phyloP scores from a whole-genome alignment of 768 basidiomycete genomes.

The Crucibulum laeve region DNA sequence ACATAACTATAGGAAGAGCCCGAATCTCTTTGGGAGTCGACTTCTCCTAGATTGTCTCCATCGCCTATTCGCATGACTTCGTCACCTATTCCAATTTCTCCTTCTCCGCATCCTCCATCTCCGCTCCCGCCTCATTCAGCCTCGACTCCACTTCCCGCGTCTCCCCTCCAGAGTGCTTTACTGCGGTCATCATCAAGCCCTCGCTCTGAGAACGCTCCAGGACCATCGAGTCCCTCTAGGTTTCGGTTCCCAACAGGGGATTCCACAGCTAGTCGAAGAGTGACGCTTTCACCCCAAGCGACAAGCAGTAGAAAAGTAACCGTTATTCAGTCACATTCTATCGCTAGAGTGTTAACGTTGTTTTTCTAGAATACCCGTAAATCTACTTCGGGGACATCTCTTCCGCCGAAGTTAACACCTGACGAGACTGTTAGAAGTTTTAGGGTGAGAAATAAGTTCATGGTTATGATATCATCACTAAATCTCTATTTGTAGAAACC shows the following conservation, averaged over 20 bases:
- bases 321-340: background rate
- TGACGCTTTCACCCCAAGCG: background rate
- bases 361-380: background rate
- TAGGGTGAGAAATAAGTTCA: background rate
- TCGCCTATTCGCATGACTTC: background rate
- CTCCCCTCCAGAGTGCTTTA: too few species aligned
- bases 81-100: background rate
- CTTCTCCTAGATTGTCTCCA: background rate
- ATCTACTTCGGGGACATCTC: background rate
- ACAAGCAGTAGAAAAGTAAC: background rate
- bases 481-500: background rate
- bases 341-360: background rate
- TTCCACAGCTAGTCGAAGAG: too few species aligned
- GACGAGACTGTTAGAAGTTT: background rate
- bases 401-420: slow-evolving; percentile 1
- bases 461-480: background rate
- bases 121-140: too few species aligned
- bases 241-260: too few species aligned
- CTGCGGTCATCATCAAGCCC: too few species aligned
- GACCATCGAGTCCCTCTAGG: too few species aligned
- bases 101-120: too few species aligned
- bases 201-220: too few species aligned
- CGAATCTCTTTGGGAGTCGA: too few species aligned
- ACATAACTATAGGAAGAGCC: background rate
- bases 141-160: too few species aligned